These are phyloP conservation scores for Penicillium frequentans DNA, from an alignment of 2,329 filamentous ascomycete genomes.

Conservation along the genomic window DNA sequence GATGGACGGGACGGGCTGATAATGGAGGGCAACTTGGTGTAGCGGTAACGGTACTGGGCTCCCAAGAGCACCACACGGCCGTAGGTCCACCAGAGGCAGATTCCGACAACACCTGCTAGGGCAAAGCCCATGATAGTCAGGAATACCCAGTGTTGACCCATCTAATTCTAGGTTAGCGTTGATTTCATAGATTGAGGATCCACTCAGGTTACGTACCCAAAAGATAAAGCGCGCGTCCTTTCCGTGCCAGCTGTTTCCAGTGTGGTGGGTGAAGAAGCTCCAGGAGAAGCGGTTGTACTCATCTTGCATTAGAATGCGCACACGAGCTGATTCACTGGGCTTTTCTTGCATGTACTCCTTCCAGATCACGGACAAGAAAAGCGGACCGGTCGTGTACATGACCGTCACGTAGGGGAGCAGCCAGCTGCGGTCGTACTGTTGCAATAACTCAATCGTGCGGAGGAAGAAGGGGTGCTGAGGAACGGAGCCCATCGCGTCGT, in stretches of 20 bases:
- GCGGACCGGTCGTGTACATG: conserved; percentile 74
- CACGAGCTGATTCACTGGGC: conserved; percentile 49
- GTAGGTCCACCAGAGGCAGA: conserved; percentile 53
- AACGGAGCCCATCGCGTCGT: conserved; percentile 75
- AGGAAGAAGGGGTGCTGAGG: conserved; percentile 74
- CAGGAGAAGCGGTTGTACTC: conserved; percentile 68
- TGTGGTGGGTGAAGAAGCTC: conserved; percentile 70
- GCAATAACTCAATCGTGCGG: conserved; percentile 66
- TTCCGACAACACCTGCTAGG: conserved; percentile 48
- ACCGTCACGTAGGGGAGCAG: conserved; percentile 71
- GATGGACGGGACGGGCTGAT: conserved; percentile 27
- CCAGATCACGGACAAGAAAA: conserved; percentile 75
- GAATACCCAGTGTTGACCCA: conserved; percentile 58
- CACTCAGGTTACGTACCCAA: conserved; percentile 49
- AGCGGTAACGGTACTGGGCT: conserved; percentile 41
- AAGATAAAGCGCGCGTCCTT: conserved; percentile 65
- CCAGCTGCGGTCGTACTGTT: conserved; percentile 69
- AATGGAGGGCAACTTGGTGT: conserved; percentile 31
- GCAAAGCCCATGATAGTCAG: conserved; percentile 54
- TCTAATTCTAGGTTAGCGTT: conserved; percentile 30
- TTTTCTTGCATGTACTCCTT: conserved; percentile 64
- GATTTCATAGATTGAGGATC: background rate
- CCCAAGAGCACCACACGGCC: conserved; percentile 46
- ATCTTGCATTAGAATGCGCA: conserved; percentile 68
- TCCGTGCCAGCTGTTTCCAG: conserved; percentile 66